Conservation (phyloP, 495 filamentous ascomycete genomes). For the Daldinia childiae region DNA sequence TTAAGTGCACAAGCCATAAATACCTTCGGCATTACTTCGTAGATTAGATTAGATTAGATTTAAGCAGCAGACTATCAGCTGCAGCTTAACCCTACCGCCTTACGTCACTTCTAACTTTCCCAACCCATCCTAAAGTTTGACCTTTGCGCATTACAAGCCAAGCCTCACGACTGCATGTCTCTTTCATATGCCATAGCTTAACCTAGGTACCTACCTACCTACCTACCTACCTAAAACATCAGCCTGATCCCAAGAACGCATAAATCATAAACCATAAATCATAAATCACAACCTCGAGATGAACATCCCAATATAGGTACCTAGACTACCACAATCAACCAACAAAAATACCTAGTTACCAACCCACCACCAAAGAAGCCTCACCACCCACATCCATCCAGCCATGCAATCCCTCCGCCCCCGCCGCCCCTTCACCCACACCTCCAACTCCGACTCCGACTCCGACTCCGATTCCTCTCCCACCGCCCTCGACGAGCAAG, state of each 20-base stretch:
- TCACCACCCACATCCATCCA: conserved; percentile 4
- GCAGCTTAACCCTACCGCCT: neutral
- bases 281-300: conserved; percentile 1
- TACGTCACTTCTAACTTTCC: conserved; percentile 3
- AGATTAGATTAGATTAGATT: neutral
- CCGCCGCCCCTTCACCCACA: conserved; percentile 71
- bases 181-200: no score
- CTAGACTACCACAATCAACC: neutral
- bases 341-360: no score
- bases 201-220: no score
- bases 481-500: conserved; percentile 48
- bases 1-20: neutral
- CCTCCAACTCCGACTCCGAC: conserved; percentile 47
- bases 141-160: neutral
- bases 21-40: no score
- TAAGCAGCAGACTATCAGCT: neutral
- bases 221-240: no score
- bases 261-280: no score
- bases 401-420: conserved; percentile 55
- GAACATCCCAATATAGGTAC: conserved; percentile 10
- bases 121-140: conserved; percentile 8
- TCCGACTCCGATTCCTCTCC: conserved; percentile 52
- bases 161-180: no score
- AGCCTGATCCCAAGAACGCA: conserved; percentile 3
- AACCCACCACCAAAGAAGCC: neutral